phyloP scores from a whole-genome alignment of 441 rosid genomes.

The Aleurites moluccanus region DNA sequence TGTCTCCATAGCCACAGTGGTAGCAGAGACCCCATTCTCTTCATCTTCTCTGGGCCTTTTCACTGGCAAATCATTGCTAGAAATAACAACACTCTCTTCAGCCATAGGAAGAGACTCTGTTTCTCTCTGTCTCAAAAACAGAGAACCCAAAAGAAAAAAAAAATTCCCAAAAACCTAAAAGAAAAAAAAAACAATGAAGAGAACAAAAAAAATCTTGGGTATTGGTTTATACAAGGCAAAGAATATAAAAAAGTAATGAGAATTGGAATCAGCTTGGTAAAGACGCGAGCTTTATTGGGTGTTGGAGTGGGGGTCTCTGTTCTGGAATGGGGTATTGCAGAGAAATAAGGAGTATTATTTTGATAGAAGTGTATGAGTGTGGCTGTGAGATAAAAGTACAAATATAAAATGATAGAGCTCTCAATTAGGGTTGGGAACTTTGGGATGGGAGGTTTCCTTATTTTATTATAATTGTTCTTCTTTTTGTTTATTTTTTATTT shows the following conservation, averaged over 20 bases:
- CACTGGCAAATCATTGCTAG: conserved; percentile 48
- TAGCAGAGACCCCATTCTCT: conserved; percentile 38
- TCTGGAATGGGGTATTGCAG: neutral
- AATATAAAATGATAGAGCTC: conserved; percentile 40
- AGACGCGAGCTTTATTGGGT: conserved; percentile 26
- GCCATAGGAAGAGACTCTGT: conserved; percentile 40
- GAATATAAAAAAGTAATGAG: neutral
- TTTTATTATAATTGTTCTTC: neutral
- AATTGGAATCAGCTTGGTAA: conserved; percentile 31
- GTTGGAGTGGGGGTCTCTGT: neutral
- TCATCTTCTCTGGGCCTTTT: conserved; percentile 77
- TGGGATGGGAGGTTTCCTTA: conserved; percentile 12
- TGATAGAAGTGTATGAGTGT: neutral
- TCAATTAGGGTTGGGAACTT: conserved; percentile 36
- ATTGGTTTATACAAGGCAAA: neutral
- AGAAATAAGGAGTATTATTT: neutral
- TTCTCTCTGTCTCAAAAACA: neutral
- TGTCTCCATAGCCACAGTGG: conserved; percentile 47
- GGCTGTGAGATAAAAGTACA: conserved; percentile 16
- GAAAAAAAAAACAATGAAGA: conserved; percentile 4
- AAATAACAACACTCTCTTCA: conserved; percentile 34
- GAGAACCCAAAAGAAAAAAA: conserved; percentile 9
- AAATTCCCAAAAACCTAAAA: neutral
- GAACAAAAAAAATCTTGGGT: neutral
- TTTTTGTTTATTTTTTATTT: neutral